Evolutionary conservation across 2,329 filamentous ascomycete species (phyloP).

Genomic region (Colletotrichum tabaci): DNA sequence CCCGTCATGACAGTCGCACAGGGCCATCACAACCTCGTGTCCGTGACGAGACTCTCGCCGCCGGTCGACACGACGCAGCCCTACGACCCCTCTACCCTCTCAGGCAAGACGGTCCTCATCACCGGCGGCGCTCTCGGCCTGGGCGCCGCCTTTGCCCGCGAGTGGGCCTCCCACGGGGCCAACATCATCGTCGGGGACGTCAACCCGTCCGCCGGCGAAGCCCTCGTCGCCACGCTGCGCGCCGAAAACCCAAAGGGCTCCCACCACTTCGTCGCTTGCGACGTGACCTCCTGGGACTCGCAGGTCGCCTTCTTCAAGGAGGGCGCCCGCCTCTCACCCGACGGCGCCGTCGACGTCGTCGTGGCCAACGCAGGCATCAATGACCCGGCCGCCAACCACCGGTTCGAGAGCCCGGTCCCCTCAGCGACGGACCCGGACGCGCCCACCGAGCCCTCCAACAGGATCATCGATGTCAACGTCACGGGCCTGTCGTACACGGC

Average conservation of each 20-base stretch:
- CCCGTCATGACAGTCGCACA: constrained; percentile 35
- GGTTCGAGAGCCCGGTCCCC: constrained; percentile 64
- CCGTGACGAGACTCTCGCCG: constrained; percentile 50
- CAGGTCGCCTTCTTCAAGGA: constrained; percentile 75
- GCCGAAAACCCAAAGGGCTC: constrained; percentile 54
- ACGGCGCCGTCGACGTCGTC: constrained; percentile 72
- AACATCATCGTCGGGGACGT: constrained; percentile 76
- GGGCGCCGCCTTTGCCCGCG: constrained; percentile 67
- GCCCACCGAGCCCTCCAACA: constrained; percentile 62
- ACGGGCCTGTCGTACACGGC: constrained; percentile 76
- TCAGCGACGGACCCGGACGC: constrained; percentile 59
- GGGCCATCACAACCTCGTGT: constrained; percentile 36
- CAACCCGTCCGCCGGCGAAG: constrained; percentile 66
- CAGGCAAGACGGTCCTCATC: constrained; percentile 72
- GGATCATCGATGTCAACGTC: constrained; percentile 73
- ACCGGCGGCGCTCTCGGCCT: constrained; percentile 76
- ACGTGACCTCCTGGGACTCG: constrained; percentile 76
- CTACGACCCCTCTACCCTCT: constrained; percentile 62
- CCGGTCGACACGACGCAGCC: constrained; percentile 62
- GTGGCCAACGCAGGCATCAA: constrained; percentile 78
- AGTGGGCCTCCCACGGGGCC: constrained; percentile 70
- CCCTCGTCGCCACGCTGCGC: constrained; percentile 68
- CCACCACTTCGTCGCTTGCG: constrained; percentile 68
- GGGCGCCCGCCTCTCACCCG: constrained; percentile 67
- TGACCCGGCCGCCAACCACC: constrained; percentile 46